These are phyloP conservation scores for Diaporthe eres DNA, from an alignment of 2,329 filamentous ascomycete genomes.

Conservation along the genomic window DNA sequence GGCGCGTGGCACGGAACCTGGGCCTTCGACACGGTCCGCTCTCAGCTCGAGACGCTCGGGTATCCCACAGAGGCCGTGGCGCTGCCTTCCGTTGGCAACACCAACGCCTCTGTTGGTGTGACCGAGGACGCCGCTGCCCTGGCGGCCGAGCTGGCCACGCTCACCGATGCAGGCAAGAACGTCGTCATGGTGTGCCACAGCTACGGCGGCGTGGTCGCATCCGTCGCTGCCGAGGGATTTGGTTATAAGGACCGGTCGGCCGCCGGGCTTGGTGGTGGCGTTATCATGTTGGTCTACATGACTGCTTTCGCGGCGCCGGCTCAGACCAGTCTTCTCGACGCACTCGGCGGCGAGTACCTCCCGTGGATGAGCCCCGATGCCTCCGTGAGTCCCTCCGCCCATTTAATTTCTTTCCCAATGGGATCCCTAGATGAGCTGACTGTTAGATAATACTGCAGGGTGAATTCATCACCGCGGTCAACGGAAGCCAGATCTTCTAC, in stretches of 20 bases:
- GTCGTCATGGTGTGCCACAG: slow-evolving; percentile 41
- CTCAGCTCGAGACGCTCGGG: slow-evolving; percentile 50
- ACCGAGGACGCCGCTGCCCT: slow-evolving; percentile 32
- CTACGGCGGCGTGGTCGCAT: slow-evolving; percentile 39
- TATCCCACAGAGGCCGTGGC: slow-evolving; percentile 50
- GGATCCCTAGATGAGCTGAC: background rate
- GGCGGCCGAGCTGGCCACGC: slow-evolving; percentile 23
- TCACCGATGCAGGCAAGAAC: slow-evolving; percentile 36
- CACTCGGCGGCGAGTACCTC: slow-evolving; percentile 32
- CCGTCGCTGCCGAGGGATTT: slow-evolving; percentile 33
- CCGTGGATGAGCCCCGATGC: slow-evolving; percentile 35
- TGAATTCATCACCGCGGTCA: slow-evolving; percentile 34
- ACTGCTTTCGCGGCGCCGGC: slow-evolving; percentile 35
- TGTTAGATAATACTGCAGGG: background rate
- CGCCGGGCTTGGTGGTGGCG: slow-evolving; percentile 24
- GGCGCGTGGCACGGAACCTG: slow-evolving; percentile 56
- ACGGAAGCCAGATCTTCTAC: slow-evolving; percentile 36
- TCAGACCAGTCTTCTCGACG: slow-evolving; percentile 33
- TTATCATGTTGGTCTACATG: slow-evolving; percentile 39
- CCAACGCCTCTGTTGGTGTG: slow-evolving; percentile 46
- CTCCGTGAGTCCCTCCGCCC: slow-evolving; percentile 12
- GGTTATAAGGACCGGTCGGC: slow-evolving; percentile 31
- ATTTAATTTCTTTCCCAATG: background rate
- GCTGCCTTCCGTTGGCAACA: slow-evolving; percentile 52
- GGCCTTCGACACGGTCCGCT: slow-evolving; percentile 49